Evolutionary conservation across 2,329 filamentous ascomycete genomes (phyloP), one percentile per base, ranked within the genome.

Genomic region (Fusarium anguioides): DNA sequence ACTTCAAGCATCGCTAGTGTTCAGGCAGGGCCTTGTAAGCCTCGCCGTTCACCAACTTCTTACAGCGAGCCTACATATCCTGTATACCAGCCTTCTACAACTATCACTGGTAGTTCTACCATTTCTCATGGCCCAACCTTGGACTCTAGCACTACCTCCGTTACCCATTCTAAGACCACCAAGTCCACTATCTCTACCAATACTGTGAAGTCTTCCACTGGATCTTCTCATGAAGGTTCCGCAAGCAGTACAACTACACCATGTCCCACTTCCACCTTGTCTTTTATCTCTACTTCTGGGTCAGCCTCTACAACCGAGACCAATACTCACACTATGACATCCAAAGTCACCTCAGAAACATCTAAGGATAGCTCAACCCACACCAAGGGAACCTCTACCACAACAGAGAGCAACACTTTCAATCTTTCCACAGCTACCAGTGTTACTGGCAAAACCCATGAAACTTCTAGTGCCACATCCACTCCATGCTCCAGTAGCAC

Each of bases 21-120:
- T 15, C 45, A 50, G 4, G 65, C 40, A 31, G 65, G 65, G 6
- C 65, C 50, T 24, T 68, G 65, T 17, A 64, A 60, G n/a, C 65
- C 65, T 45, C 56, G 65, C 15, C 56, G 60, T n/a, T 57, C 36
- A 11, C 42, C 60, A 17, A 64, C 60, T 37, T 56, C 59, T 36
- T 66, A 60, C 14, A 55, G 17, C 21, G 23, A 47, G 12, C 31
- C 65, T 37, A 62, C 65, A 41, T 58, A 68, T 45, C 36, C 60
- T 9, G n/a, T 69, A 21, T 36, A 65, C 15, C 35, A 47, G 23
- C 53, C 50, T 47, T 40, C 36, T 3, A 57, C 42, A 4, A 26
- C 18, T 27, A 41, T 8, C 8, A 14, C 17, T 31, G 37, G 17
- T 15, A 35, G 35, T 24, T 44, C 14, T 26, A 24, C 31, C 17